Evolutionary conservation across 805 yeast species (phyloP), one percentile per base, ranked within the genome.

Genomic region (Dipodascus albidus): DNA sequence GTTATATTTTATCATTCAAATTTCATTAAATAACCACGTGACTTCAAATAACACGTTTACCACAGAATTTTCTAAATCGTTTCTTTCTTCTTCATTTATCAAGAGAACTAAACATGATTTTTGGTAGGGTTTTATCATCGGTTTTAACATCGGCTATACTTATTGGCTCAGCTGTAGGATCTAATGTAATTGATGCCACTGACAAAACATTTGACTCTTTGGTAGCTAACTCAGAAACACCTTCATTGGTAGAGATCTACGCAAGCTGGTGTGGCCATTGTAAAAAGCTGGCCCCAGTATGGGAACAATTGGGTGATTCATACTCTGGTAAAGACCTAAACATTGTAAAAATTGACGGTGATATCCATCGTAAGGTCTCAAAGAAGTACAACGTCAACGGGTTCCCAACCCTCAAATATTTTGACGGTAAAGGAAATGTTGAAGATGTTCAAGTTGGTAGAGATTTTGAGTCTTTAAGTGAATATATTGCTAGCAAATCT

Each of bases 181-280:
- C 55, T 9, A 53, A 50, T 14, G 69, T 66, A 33, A 60, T 64
- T 38, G 71, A 68, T 56, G 70, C 65, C 44, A 59, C 61, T 27
- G 72, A 68, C 56, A 77, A 80, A 68, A 83, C 80, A 60, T 85
- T 89, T 66, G 83, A 81, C 38, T 75, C 72, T 47, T 21, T 22
- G 24, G 70, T 83, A 3, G 67, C 76, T 53, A 68, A 73, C n/a
- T 73, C 82, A 0, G 82, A 79, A n/a, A 79, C 82, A 65, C 80
- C 80, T 55, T 71, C 88, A 0, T 74, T 86, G 57, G 83, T 86
- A 55, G 81, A 85, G 65, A 77, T 84, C 62, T 79, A 76, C 60
- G 83, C 84, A 44, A 73, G 91, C 70, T 89, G 96, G 96, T 88
- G 96, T 76, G 90, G 95, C 48, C 96, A 89, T 74, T 88, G 96